Percentiles rank a stretch among this genome's conserved stretches.
Evolutionary conservation across 306 rosid genomes (phyloP).

Genomic region (Erythrophleum fordii): DNA sequence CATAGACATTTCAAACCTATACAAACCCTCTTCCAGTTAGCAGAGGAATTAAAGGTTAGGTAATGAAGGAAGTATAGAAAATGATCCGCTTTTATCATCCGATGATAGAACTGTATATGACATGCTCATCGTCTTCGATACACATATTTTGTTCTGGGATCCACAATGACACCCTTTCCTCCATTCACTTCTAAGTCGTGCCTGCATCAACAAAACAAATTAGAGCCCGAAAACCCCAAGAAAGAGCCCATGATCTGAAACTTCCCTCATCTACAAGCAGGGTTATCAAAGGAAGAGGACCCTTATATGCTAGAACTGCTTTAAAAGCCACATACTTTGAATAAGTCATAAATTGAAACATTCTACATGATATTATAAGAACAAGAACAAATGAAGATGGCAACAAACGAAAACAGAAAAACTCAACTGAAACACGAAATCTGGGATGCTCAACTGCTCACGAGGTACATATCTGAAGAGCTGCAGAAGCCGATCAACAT

Average conservation of each 20-base stretch:
- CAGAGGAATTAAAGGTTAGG: slow-evolving; percentile 25
- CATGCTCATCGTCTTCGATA: slow-evolving; percentile 68
- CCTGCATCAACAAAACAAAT: slow-evolving; percentile 53
- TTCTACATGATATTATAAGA: slow-evolving; percentile 7
- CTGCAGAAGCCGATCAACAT: slow-evolving; percentile 80
- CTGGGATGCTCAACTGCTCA: slow-evolving; percentile 90
- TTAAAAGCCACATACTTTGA: slow-evolving; percentile 15
- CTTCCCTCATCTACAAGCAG: not conserved
- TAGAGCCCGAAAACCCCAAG: not conserved
- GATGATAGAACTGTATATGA: slow-evolving; percentile 3
- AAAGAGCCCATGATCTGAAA: not conserved
- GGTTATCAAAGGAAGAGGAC: slow-evolving; percentile 8
- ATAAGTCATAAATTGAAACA: slow-evolving; percentile 10
- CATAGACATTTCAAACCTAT: slow-evolving; percentile 43
- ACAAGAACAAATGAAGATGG: slow-evolving; percentile 15
- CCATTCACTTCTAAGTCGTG: slow-evolving; percentile 93
- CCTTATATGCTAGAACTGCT: slow-evolving; percentile 7
- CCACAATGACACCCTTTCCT: slow-evolving; percentile 87
- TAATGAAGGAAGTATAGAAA: slow-evolving; percentile 43
- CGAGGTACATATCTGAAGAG: slow-evolving; percentile 91
- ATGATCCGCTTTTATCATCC: slow-evolving; percentile 32
- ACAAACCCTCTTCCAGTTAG: slow-evolving; percentile 38
- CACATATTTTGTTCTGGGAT: slow-evolving; percentile 80
- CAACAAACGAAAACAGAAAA: not conserved
- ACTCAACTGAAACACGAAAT: slow-evolving; percentile 91